phyloP scores from a whole-genome alignment of 306 rosid genomes.

The Vigna nakashimae region DNA sequence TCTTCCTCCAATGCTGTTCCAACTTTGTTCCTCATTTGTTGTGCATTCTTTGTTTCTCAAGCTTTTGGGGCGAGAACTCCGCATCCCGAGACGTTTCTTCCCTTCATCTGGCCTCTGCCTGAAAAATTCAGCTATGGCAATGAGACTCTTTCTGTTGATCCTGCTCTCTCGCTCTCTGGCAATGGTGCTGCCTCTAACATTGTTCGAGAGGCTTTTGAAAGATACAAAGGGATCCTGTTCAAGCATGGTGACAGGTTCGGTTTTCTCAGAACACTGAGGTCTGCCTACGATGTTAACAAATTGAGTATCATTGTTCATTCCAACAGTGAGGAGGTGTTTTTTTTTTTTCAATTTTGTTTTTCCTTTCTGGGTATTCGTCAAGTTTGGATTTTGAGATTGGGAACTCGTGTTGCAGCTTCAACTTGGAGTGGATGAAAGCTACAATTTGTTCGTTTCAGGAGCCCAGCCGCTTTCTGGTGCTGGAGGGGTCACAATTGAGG shows the following conservation, averaged over 20 bases:
- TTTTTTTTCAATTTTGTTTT: neutral
- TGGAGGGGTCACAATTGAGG: constrained; percentile 81
- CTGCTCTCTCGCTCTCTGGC: constrained; percentile 66
- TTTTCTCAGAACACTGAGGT: constrained; percentile 43
- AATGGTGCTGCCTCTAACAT: constrained; percentile 58
- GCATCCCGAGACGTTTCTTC: constrained; percentile 43
- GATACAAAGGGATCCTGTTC: constrained; percentile 72
- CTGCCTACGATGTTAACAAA: constrained; percentile 59
- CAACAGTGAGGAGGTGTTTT: constrained; percentile 63
- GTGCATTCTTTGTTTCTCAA: constrained; percentile 40
- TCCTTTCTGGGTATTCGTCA: constrained; percentile 2
- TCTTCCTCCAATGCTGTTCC: neutral
- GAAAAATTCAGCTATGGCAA: constrained; percentile 69
- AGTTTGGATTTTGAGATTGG: constrained; percentile 42
- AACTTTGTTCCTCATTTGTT: constrained; percentile 40
- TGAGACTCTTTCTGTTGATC: constrained; percentile 72
- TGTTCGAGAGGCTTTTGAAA: constrained; percentile 70
- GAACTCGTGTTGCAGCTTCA: constrained; percentile 67
- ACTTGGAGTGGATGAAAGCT: constrained; percentile 99
- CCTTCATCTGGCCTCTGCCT: constrained; percentile 94
- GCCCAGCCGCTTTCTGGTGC: constrained; percentile 55
- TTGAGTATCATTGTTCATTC: constrained; percentile 64
- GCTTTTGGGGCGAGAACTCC: constrained; percentile 30
- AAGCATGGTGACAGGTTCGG: constrained; percentile 48
- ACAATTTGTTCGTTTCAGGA: constrained; percentile 62